These are phyloP conservation scores for Rhizopogon roseolus DNA, from an alignment of 768 basidiomycete genomes.

Conservation along the genomic window DNA sequence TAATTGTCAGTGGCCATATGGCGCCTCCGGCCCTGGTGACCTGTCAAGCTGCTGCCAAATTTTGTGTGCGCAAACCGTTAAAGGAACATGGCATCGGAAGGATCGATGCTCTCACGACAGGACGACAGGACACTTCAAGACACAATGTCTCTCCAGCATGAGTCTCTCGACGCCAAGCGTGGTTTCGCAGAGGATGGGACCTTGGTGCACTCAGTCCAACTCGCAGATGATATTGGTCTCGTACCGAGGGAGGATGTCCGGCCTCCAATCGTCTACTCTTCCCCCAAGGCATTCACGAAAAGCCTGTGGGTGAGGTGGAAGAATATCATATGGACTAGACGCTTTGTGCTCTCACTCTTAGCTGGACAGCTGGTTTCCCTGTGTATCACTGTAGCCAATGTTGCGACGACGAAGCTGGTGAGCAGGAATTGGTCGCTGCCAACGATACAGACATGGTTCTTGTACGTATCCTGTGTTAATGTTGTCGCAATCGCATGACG, in stretches of 20 bases:
- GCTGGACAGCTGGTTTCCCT: constrained; percentile 82
- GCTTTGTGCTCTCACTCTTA: constrained; percentile 64
- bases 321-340: constrained; percentile 76
- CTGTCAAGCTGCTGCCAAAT: too few species aligned
- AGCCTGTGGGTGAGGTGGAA: constrained; percentile 59
- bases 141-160: constrained; percentile 7
- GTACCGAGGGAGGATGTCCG: constrained; percentile 18
- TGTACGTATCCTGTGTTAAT: constrained; percentile 43
- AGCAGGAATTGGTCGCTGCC: constrained; percentile 66
- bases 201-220: neutral
- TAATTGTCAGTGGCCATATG: constrained; percentile 4
- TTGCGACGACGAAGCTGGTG: constrained; percentile 77
- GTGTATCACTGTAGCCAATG: constrained; percentile 87
- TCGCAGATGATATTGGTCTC: neutral
- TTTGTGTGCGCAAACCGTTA: neutral
- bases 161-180: constrained; percentile 21
- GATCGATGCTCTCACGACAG: neutral
- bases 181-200: constrained; percentile 10
- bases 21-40: neutral
- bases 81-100: neutral
- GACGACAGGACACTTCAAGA: too few species aligned
- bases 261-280: constrained; percentile 66
- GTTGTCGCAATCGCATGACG: neutral
- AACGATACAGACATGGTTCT: constrained; percentile 79
- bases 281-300: constrained; percentile 42